Conservation (phyloP, 257 asterid genomes). For the Solanum okadae region DNA sequence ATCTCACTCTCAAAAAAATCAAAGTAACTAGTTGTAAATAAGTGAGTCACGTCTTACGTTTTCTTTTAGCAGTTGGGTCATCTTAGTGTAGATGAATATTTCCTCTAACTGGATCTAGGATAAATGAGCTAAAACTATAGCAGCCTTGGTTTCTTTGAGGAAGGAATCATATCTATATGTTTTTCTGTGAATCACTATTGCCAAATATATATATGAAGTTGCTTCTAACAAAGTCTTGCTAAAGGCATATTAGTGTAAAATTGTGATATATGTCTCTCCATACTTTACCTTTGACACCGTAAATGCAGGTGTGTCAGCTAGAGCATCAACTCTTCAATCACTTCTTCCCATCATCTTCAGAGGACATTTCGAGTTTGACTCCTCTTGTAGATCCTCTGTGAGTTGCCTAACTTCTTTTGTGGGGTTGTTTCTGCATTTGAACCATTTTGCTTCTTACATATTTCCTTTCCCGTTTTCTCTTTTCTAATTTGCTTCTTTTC, state of each 20-base stretch:
- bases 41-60: background rate
- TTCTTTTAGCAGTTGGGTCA: background rate
- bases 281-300: background rate
- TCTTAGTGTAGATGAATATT: background rate
- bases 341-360: slow-evolving; percentile 94
- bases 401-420: slow-evolving; percentile 23
- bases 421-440: slow-evolving; percentile 1
- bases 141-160: background rate
- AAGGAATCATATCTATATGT: background rate
- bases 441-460: background rate
- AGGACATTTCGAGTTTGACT: slow-evolving; percentile 87
- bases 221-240: background rate
- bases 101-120: background rate
- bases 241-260: background rate
- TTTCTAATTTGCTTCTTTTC: background rate
- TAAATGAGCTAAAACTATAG: background rate
- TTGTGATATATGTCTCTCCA: background rate
- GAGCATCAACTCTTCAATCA: slow-evolving; percentile 93
- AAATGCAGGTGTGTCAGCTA: slow-evolving; percentile 85
- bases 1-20: background rate
- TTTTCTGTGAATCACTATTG: background rate
- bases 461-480: background rate
- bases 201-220: background rate
- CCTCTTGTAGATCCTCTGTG: slow-evolving; percentile 90
- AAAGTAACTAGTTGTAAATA: background rate